phyloP scores from a whole-genome alignment of 2,329 filamentous ascomycete species.

The Fusarium beomiforme region DNA sequence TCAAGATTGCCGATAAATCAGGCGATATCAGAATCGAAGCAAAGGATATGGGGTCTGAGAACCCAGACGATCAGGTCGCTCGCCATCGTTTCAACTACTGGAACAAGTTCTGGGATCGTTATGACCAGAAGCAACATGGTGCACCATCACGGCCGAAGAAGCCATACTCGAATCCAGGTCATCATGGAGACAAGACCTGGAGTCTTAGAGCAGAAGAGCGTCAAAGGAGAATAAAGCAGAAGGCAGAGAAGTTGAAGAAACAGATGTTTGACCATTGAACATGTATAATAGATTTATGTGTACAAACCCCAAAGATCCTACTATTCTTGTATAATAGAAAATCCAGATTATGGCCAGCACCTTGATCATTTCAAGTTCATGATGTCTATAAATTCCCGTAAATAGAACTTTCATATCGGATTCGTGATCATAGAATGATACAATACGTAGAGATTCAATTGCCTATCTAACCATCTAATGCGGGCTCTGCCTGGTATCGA shows the following conservation, averaged over 20 bases:
- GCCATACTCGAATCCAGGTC: not conserved
- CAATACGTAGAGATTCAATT: constrained; percentile 8
- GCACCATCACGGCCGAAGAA: not conserved
- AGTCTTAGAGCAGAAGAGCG: not conserved
- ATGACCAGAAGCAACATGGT: constrained; percentile 35
- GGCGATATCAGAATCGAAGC: constrained; percentile 5
- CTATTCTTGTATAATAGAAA: constrained; percentile 21
- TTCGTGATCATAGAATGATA: not conserved
- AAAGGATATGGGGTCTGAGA: not conserved
- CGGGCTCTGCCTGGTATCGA: constrained; percentile 24
- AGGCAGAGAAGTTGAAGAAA: not conserved
- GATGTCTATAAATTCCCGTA: not conserved
- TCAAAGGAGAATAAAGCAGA: not conserved
- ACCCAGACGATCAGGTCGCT: constrained; percentile 26
- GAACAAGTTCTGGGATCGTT: constrained; percentile 41
- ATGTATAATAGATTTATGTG: constrained; percentile 19
- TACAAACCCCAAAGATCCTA: constrained; percentile 13
- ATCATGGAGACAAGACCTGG: not conserved
- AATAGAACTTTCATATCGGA: not conserved
- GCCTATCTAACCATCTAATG: constrained; percentile 11
- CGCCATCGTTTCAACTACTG: constrained; percentile 36
- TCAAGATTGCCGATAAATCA: not conserved
- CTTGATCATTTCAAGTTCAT: not conserved
- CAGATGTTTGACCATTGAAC: constrained; percentile 18
- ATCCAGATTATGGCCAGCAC: not conserved